Base-by-base conservation (phyloP, 495 filamentous ascomycete genomes). In the Daldinia grandis region DNA sequence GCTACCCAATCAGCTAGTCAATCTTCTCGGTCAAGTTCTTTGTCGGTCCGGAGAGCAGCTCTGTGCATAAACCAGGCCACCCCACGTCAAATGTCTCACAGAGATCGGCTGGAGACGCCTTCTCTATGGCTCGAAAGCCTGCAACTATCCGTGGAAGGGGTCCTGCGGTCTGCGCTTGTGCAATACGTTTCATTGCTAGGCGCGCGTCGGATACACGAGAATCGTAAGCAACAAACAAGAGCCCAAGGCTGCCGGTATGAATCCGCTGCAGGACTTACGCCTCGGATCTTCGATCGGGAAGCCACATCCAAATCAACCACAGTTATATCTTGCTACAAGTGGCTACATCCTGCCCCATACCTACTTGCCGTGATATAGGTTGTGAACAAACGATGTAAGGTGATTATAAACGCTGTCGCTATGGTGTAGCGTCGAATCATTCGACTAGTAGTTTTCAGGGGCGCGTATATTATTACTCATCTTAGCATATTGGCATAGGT, bases 21-120 rank as follows among this genome's bases (percentile, higher is more conserved):
- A 53, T 21, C 3, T 19, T 55, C 9, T 59, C 67, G 37, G 44
- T 61, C 42, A 50, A 55, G 30, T 53, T 58, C 59, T 35, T 72
- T 47, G 49, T 56, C 60, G 27, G 64, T 10, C 38, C 60, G 56
- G 61, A 55, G 61, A 64, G 33, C 56, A 64, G 50, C 47, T 59
- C 55, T 57, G 30, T 64, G 69, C 69, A 68, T 72, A 56, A 50
- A 28, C 56, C 25, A 38, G 50, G 57, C 65, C 57, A 56, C 62
- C 70, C 62, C 62, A 70, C 66, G 62, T 69, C 62, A 58, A 53
- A 49, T 69, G 71, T 73, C 62, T 73, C 58, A 73, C 71, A 58
- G 54, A 38, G 68, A 63, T 73, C 66, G 71, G 71, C 55, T 63
- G 40, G 61, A 60, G 56, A 58, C 51, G 66, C 37, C 15, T 42